Conservation (phyloP, 2,329 filamentous ascomycete genomes). For the Acarospora socialis region DNA sequence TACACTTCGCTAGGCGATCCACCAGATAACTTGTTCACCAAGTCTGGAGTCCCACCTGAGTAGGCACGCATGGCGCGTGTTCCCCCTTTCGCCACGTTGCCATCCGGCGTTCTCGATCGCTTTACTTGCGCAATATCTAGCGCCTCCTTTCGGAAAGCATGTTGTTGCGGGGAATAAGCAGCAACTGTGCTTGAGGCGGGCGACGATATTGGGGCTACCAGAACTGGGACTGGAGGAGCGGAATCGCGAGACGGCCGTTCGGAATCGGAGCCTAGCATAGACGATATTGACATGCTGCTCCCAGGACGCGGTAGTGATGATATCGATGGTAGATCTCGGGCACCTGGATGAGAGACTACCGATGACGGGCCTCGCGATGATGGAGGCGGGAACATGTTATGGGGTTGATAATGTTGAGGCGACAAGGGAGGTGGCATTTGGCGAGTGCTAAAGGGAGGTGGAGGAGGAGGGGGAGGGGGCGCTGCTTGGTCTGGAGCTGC, state of each 20-base stretch:
- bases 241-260: slow-evolving; percentile 33
- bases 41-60: no score
- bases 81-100: no score
- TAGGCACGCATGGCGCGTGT: no score
- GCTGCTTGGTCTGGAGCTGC: neutral
- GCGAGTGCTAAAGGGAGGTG: slow-evolving; percentile 23
- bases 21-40: no score
- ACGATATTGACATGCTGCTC: slow-evolving; percentile 61
- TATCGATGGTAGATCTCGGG: slow-evolving; percentile 41
- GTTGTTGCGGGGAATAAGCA: no score
- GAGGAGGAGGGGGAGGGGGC: slow-evolving; percentile 16
- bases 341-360: slow-evolving; percentile 26
- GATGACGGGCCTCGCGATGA: slow-evolving; percentile 24
- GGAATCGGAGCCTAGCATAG: slow-evolving; percentile 47
- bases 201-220: no score
- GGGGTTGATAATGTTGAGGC: slow-evolving; percentile 31
- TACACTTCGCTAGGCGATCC: no score
- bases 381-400: slow-evolving; percentile 11
- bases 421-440: slow-evolving; percentile 39
- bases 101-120: no score
- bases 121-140: no score
- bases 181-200: no score
- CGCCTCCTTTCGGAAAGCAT: no score
- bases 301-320: slow-evolving; percentile 40
- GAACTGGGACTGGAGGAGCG: no score